These are phyloP conservation scores for Lasiodiplodia hormozganensis DNA, from an alignment of 2,329 filamentous ascomycete species.

Conservation along the genomic window DNA sequence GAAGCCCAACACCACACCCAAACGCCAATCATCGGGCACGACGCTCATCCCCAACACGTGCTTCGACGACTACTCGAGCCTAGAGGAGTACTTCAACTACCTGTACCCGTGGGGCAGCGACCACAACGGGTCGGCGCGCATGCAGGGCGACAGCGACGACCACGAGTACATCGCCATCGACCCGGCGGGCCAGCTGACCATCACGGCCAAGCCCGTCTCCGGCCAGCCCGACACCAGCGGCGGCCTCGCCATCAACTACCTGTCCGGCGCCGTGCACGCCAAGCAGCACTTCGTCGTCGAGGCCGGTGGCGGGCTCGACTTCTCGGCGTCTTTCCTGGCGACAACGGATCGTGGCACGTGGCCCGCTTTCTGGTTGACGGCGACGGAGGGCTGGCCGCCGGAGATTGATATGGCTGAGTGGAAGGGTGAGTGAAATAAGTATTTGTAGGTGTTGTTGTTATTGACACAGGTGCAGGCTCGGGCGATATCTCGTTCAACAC, in stretches of 20 bases:
- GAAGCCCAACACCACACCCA: neutral
- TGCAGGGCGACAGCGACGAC: conserved; percentile 44
- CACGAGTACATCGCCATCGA: conserved; percentile 53
- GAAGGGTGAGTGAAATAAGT: conserved; percentile 53
- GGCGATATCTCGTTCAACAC: conserved; percentile 65
- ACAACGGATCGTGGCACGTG: conserved; percentile 55
- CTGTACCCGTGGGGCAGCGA: conserved; percentile 65
- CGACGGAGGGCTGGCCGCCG: conserved; percentile 62
- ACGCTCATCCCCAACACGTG: conserved; percentile 38
- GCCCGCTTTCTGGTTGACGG: conserved; percentile 67
- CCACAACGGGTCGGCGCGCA: conserved; percentile 65
- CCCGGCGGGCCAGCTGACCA: conserved; percentile 50
- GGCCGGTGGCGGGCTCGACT: conserved; percentile 47
- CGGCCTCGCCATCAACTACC: conserved; percentile 57
- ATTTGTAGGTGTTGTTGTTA: neutral
- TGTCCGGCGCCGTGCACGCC: conserved; percentile 57
- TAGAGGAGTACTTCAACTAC: conserved; percentile 56
- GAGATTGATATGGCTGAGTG: conserved; percentile 68
- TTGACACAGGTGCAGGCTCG: conserved; percentile 31
- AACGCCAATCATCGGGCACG: conserved; percentile 34
- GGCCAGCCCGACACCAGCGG: conserved; percentile 47
- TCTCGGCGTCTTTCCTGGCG: conserved; percentile 50
- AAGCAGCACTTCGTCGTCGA: conserved; percentile 51
- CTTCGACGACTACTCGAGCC: conserved; percentile 42
- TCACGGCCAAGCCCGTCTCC: conserved; percentile 56